Conservation (phyloP, 2,329 filamentous ascomycete genomes). For the Emmonsia crescens region DNA sequence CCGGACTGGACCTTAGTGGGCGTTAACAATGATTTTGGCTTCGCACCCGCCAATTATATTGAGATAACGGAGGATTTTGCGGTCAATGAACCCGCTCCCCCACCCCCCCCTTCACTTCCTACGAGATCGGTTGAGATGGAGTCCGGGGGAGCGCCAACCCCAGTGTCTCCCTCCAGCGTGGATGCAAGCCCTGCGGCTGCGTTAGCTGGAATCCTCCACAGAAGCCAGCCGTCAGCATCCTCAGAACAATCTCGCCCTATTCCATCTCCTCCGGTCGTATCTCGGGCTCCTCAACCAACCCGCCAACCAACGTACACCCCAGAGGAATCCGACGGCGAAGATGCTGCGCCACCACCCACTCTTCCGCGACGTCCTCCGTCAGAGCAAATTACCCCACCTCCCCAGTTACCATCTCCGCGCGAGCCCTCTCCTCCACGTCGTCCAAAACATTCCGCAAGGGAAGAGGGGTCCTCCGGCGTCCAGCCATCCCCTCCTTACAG, state of each 20-base stretch:
- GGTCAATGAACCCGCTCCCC: conserved; percentile 34
- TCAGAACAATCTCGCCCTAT: conserved; percentile 21
- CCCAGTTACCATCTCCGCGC: conserved; percentile 46
- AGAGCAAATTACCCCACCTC: conserved; percentile 39
- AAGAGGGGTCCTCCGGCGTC: conserved; percentile 31
- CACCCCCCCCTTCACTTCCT: conserved; percentile 26
- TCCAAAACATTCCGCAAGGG: conserved; percentile 27
- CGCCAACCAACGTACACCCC: conserved; percentile 46
- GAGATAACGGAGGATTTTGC: conserved; percentile 46
- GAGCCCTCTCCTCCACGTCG: conserved; percentile 40
- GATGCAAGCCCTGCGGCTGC: conserved; percentile 45
- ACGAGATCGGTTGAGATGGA: conserved; percentile 30
- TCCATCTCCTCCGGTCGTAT: conserved; percentile 23
- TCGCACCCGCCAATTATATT: conserved; percentile 93
- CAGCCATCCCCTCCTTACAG: conserved; percentile 45
- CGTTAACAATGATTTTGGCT: conserved; percentile 74
- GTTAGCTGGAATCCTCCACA: conserved; percentile 40
- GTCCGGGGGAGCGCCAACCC: conserved; percentile 35
- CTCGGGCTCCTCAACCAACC: conserved; percentile 30
- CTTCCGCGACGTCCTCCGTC: conserved; percentile 55
- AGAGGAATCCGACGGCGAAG: conserved; percentile 58
- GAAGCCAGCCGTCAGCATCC: conserved; percentile 27
- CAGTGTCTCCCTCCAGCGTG: conserved; percentile 15
- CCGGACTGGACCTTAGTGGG: conserved; percentile 95
- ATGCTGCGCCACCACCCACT: conserved; percentile 44